Evolutionary conservation across 106 monocot genomes (phyloP).

Genomic region (Amphibolis antarctica): DNA sequence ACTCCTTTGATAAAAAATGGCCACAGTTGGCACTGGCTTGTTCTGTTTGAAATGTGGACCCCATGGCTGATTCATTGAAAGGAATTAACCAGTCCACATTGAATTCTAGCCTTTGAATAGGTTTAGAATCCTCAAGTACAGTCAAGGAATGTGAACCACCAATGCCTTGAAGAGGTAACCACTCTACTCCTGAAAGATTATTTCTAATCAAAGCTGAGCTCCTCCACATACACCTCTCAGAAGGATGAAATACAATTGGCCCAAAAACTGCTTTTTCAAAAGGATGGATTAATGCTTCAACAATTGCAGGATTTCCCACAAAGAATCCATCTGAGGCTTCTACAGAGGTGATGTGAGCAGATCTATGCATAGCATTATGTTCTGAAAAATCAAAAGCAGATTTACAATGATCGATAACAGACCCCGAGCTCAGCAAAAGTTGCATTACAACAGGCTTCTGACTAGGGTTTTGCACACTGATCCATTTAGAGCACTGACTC

Average conservation of each 20-base stretch:
- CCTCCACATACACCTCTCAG: slow-evolving; percentile 59
- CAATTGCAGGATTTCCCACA: slow-evolving; percentile 33
- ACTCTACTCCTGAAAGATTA: slow-evolving; percentile 80
- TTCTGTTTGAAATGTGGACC: slow-evolving; percentile 8
- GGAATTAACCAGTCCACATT: slow-evolving; percentile 15
- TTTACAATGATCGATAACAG: slow-evolving; percentile 43
- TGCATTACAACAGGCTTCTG: slow-evolving; percentile 49
- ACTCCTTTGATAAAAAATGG: slow-evolving; percentile 41
- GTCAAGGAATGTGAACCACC: slow-evolving; percentile 47
- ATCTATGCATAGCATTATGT: slow-evolving; percentile 10
- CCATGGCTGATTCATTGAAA: slow-evolving; percentile 32
- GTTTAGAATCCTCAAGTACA: slow-evolving; percentile 51
- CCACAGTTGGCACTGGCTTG: slow-evolving; percentile 19
- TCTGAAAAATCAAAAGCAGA: slow-evolving; percentile 23
- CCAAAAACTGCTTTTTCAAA: slow-evolving; percentile 41
- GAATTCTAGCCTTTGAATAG: slow-evolving; percentile 49
- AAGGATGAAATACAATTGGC: slow-evolving; percentile 61
- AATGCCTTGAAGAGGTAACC: slow-evolving; percentile 51
- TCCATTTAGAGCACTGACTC: slow-evolving; percentile 40
- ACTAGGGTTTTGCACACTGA: slow-evolving; percentile 54
- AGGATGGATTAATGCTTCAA: slow-evolving; percentile 52
- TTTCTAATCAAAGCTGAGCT: slow-evolving; percentile 70
- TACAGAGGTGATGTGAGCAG: slow-evolving; percentile 15
- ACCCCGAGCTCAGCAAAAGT: slow-evolving; percentile 56
- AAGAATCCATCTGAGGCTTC: slow-evolving; percentile 52